Conservation (phyloP, 768 basidiomycete genomes). For the Leucosporidium yakuticum region DNA sequence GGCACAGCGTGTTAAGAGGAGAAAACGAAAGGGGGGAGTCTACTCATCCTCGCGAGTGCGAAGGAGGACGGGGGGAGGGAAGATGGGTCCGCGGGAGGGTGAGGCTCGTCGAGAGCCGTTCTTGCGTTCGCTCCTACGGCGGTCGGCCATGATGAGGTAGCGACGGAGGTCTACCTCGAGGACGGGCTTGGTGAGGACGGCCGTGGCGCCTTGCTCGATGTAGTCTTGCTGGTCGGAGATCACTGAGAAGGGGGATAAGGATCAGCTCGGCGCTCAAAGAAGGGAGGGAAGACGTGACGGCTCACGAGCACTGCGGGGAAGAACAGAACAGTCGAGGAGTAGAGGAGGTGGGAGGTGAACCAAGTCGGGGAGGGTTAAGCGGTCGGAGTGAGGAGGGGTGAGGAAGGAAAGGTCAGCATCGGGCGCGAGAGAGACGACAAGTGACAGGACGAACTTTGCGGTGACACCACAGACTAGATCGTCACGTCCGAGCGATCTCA, state of each 20-base stretch:
- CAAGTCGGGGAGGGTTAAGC: no score
- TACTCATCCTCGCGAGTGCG: no score
- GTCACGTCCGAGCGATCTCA: constrained; percentile 59
- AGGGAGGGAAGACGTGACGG: not conserved
- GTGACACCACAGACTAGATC: constrained; percentile 64
- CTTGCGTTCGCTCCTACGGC: constrained; percentile 19
- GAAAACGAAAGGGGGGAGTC: no score
- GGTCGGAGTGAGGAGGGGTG: no score
- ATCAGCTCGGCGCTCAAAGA: not conserved
- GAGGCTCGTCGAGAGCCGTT: no score
- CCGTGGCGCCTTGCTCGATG: constrained; percentile 39
- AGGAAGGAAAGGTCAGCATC: constrained; percentile 10
- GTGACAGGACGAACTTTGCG: constrained; percentile 34
- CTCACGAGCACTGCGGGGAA: constrained; percentile 45
- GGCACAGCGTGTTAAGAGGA: no score
- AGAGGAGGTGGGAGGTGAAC: no score
- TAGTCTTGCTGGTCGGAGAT: constrained; percentile 37
- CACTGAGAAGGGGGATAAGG: not conserved
- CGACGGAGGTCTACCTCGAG: constrained; percentile 29
- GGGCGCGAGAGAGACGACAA: no score
- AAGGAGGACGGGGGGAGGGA: no score
- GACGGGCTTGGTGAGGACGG: constrained; percentile 38
- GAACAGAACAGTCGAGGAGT: not conserved
- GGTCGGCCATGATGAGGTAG: constrained; percentile 30
- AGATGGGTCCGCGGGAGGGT: no score